Evolutionary conservation across 164 flowering plant species (phyloP).

Genomic region (Aristolochia fimbriata): DNA sequence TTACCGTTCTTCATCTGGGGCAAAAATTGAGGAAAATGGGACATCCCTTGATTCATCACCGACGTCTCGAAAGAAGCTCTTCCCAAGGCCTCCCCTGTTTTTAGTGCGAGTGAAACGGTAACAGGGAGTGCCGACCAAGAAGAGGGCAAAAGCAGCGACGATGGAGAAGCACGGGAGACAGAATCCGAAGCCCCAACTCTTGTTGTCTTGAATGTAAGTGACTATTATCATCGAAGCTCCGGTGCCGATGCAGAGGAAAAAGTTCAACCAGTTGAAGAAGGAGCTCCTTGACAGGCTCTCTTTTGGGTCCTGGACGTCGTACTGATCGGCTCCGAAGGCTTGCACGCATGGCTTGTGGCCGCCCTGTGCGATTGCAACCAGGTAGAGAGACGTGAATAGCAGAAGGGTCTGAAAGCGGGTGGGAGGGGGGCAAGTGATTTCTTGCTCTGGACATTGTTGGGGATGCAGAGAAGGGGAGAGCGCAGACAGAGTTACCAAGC

Average conservation of each 20-base stretch:
- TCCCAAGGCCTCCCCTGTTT: no score
- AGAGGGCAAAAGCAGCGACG: slow-evolving; percentile 4
- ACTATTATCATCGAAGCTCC: neutral
- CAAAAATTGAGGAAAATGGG: no score
- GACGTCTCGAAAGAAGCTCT: no score
- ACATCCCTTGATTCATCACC: no score
- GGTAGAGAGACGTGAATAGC: slow-evolving; percentile 14
- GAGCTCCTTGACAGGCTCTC: slow-evolving; percentile 13
- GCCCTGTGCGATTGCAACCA: slow-evolving; percentile 10
- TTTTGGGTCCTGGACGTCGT: slow-evolving; percentile 1
- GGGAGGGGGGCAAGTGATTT: slow-evolving; percentile 1
- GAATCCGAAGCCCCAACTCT: slow-evolving; percentile 15
- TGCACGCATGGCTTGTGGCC: slow-evolving; percentile 15
- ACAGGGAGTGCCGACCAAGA: slow-evolving; percentile 10
- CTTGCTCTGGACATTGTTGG: neutral
- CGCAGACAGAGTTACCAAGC: slow-evolving; percentile 14
- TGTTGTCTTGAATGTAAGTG: slow-evolving; percentile 11
- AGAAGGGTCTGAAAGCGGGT: slow-evolving; percentile 4
- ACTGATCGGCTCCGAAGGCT: slow-evolving; percentile 17
- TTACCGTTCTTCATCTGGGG: no score
- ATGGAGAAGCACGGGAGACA: slow-evolving; percentile 11
- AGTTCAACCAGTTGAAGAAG: slow-evolving; percentile 13
- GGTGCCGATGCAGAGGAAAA: slow-evolving; percentile 1
- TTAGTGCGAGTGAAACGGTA: slow-evolving; percentile 2
- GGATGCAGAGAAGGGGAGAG: slow-evolving; percentile 3